These are phyloP conservation scores for Fonsecaea pedrosoi DNA, from an alignment of 2,329 filamentous ascomycete genomes.

Conservation along the genomic window DNA sequence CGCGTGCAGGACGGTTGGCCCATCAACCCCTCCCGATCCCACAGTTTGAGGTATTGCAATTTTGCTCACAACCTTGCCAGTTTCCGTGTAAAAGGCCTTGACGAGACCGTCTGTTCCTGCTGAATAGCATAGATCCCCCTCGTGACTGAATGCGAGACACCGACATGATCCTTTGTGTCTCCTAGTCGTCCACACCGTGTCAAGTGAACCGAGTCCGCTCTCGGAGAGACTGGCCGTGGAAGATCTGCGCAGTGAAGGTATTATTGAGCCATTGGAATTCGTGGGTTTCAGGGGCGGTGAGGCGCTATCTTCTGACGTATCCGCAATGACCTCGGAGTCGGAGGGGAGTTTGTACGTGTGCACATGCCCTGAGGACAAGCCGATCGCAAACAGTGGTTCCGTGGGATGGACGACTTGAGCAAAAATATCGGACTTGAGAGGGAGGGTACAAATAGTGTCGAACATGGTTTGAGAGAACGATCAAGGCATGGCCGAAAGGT, in stretches of 20 bases:
- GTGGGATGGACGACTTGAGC: conserved; percentile 83
- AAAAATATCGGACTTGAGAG: conserved; percentile 85
- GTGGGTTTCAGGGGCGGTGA: conserved; percentile 23
- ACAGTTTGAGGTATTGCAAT: conserved; percentile 69
- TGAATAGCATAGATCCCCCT: conserved; percentile 72
- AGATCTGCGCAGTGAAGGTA: conserved; percentile 39
- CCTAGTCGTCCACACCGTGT: conserved; percentile 82
- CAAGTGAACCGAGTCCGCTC: conserved; percentile 75
- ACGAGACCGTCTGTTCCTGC: conserved; percentile 69
- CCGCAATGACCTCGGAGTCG: conserved; percentile 53
- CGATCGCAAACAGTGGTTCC: conserved; percentile 83
- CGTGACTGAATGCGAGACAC: conserved; percentile 76
- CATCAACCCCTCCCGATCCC: conserved; percentile 57
- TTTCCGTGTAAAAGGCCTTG: conserved; percentile 65
- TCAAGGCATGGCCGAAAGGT: conserved; percentile 7
- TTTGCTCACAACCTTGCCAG: conserved; percentile 77
- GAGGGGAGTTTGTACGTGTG: conserved; percentile 66
- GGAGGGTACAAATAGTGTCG: conserved; percentile 89
- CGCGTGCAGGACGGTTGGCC: conserved; percentile 80
- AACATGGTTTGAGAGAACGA: conserved; percentile 53
- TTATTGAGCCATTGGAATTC: conserved; percentile 32
- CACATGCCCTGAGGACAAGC: conserved; percentile 64
- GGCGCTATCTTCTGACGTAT: conserved; percentile 21
- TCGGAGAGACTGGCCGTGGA: conserved; percentile 51
- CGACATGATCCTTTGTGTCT: conserved; percentile 95